Evolutionary conservation across 805 yeast species (phyloP).

Genomic region (Maudiozyma serrabonitensis): DNA sequence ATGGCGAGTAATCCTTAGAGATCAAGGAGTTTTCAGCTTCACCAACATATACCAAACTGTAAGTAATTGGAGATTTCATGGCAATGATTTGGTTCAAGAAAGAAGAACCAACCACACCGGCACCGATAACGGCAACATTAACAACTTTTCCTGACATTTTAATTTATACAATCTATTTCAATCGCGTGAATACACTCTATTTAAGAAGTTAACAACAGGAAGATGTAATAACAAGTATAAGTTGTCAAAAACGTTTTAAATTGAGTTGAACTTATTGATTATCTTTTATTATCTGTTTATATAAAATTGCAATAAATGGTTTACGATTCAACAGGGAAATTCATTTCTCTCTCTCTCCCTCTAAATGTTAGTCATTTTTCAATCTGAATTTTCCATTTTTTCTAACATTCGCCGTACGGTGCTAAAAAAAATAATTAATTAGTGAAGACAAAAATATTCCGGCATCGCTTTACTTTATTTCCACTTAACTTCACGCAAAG

Average conservation of each 20-base stretch:
- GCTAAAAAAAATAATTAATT: background rate
- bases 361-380: background rate
- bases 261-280: background rate
- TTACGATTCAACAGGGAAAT: too few species aligned
- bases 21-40: constrained; percentile 61
- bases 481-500: too few species aligned
- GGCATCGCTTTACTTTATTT: too few species aligned
- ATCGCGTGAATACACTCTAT: background rate
- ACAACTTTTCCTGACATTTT: constrained; percentile 42
- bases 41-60: constrained; percentile 74
- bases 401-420: background rate
- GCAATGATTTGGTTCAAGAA: constrained; percentile 71
- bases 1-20: constrained; percentile 60
- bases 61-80: constrained; percentile 51
- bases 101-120: constrained; percentile 94
- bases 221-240: background rate
- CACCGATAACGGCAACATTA: constrained; percentile 66
- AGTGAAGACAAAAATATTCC: too few species aligned
- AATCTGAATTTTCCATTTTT: background rate
- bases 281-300: too few species aligned
- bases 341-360: background rate
- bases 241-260: background rate
- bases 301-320: too few species aligned
- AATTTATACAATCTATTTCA: background rate
- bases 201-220: background rate